Conservation (phyloP, 371 early-diverging fungal species). For the Coemansia sp. region DNA sequence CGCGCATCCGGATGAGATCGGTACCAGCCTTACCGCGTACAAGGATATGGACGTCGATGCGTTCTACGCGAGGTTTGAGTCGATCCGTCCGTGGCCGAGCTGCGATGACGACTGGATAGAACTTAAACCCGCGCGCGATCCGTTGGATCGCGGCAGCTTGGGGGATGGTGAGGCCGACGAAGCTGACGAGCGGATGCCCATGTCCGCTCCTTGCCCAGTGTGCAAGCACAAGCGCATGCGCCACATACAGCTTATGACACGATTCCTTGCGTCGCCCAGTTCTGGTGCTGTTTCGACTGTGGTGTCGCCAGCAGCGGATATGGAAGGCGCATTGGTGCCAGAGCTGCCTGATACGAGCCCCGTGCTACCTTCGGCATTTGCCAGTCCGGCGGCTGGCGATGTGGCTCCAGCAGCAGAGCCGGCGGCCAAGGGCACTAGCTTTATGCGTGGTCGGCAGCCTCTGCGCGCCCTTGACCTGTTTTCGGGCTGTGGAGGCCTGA, state of each 20-base stretch:
- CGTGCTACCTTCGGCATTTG: neutral
- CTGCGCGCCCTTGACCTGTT: conserved; percentile 62
- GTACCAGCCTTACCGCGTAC: conserved; percentile 48
- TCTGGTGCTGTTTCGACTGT: neutral
- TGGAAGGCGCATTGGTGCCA: neutral
- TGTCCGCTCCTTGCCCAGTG: conserved; percentile 30
- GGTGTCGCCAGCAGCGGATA: neutral
- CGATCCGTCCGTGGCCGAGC: conserved; percentile 17
- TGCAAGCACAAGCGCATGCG: conserved; percentile 39
- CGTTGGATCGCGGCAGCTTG: neutral
- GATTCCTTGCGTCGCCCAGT: conserved; percentile 17
- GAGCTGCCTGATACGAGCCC: neutral
- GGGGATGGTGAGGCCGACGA: neutral
- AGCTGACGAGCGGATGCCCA: conserved; percentile 21
- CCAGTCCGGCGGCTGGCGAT: neutral
- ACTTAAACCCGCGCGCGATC: conserved; percentile 18
- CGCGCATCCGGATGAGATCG: conserved; percentile 40
- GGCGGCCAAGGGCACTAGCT: conserved; percentile 11
- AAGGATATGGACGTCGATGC: conserved; percentile 50
- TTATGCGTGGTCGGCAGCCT: conserved; percentile 29
- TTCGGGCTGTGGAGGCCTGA: conserved; percentile 65
- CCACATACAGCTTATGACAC: conserved; percentile 6
- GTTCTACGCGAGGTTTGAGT: conserved; percentile 48
- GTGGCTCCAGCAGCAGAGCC: neutral
- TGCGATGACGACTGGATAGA: conserved; percentile 16